These are phyloP conservation scores for Penicillium brasilianum DNA, from an alignment of 2,329 filamentous ascomycete species.

Conservation along the genomic window DNA sequence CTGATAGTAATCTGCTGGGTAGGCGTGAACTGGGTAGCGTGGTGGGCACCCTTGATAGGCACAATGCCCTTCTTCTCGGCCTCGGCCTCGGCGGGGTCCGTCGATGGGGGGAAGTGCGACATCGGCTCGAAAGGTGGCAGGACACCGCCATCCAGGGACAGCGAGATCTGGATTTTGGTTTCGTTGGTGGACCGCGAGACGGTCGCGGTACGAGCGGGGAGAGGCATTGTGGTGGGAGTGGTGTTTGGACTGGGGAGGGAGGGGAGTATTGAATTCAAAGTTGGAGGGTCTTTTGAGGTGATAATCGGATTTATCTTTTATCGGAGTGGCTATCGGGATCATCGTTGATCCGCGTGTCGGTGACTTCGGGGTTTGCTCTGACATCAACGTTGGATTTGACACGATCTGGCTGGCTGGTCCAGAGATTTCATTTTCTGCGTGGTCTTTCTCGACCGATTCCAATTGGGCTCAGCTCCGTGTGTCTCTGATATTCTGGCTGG, in stretches of 20 bases:
- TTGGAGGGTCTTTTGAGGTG: neutral
- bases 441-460: neutral
- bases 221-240: conserved; percentile 30
- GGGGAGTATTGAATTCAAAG: neutral
- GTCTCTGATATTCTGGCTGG: neutral
- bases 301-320: conserved; percentile 26
- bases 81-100: conserved; percentile 59
- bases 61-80: conserved; percentile 52
- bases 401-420: conserved; percentile 24
- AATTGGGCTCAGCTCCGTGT: neutral
- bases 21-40: conserved; percentile 83
- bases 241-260: neutral
- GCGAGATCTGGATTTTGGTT: conserved; percentile 90
- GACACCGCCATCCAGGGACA: conserved; percentile 90
- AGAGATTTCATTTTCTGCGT: neutral
- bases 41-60: conserved; percentile 58
- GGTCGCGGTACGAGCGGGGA: conserved; percentile 72
- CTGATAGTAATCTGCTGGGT: conserved; percentile 85
- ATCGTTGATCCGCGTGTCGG: conserved; percentile 31
- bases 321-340: conserved; percentile 23
- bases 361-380: conserved; percentile 16
- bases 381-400: neutral
- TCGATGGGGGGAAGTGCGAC: conserved; percentile 65
- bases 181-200: conserved; percentile 94
- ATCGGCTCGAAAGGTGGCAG: conserved; percentile 50